phyloP scores from a whole-genome alignment of 139 green algal genomes.

The Chlamydomonas asymmetrica region DNA sequence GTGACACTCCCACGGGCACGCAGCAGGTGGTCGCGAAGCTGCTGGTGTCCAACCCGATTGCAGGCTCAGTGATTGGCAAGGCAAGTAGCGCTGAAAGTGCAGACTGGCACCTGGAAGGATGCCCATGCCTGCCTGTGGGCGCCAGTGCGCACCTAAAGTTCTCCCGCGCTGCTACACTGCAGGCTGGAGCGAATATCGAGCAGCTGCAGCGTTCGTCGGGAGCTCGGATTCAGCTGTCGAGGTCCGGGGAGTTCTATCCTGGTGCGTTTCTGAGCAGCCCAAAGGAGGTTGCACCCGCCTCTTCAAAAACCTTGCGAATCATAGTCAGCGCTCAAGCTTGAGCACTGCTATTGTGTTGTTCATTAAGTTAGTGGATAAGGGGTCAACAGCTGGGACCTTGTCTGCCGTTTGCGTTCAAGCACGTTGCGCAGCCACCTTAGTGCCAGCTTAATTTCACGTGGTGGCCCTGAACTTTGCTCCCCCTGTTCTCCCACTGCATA shows the following conservation, averaged over 20 bases:
- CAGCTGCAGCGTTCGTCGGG: conserved; percentile 65
- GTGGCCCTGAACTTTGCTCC: too few species aligned
- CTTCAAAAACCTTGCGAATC: background rate
- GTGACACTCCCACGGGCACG: conserved; percentile 33
- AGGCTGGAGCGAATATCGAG: conserved; percentile 62
- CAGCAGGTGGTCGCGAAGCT: conserved; percentile 63
- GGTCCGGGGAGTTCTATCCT: conserved; percentile 67
- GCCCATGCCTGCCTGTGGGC: too few species aligned
- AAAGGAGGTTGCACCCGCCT: background rate
- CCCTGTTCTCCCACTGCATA: too few species aligned
- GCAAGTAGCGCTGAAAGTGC: too few species aligned
- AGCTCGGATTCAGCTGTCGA: conserved; percentile 64
- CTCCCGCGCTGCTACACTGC: background rate
- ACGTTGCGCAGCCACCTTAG: too few species aligned
- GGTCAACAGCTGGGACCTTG: too few species aligned
- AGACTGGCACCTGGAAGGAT: too few species aligned
- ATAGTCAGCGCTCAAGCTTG: background rate
- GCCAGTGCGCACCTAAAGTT: too few species aligned
- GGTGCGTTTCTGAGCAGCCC: conserved; percentile 44
- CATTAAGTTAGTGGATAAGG: too few species aligned
- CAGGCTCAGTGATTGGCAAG: conserved; percentile 67
- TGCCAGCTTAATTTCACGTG: too few species aligned
- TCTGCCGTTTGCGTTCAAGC: too few species aligned
- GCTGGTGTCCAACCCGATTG: conserved; percentile 63
- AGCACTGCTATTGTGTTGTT: background rate